Conservation (phyloP, 75 land plant species). For the Larix kaempferi region DNA sequence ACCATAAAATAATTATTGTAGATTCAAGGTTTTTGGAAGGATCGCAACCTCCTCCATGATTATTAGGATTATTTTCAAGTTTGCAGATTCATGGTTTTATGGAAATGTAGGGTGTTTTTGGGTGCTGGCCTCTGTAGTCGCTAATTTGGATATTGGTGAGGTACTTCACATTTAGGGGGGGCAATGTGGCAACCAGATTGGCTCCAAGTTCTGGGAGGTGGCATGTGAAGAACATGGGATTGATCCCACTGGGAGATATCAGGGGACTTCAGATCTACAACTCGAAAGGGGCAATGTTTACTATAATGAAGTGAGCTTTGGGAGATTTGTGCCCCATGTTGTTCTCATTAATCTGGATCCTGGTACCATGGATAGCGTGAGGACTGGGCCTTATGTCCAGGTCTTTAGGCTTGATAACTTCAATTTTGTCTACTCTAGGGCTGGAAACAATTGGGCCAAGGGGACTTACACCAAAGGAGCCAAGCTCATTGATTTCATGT, state of each 20-base stretch:
- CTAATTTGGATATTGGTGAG: too few species aligned
- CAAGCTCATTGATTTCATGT: conserved; percentile 34
- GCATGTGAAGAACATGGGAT: conserved; percentile 31
- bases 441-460: conserved; percentile 31
- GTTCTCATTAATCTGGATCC: conserved; percentile 52
- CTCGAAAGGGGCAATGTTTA: conserved; percentile 50
- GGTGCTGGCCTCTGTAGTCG: too few species aligned
- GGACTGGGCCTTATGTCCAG: conserved; percentile 36
- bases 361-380: conserved; percentile 39
- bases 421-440: conserved; percentile 27
- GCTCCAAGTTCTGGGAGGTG: not conserved
- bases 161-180: not conserved
- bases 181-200: not conserved
- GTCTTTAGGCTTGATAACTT: conserved; percentile 21
- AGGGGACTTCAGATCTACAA: conserved; percentile 25
- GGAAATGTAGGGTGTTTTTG: too few species aligned
- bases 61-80: too few species aligned
- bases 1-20: too few species aligned
- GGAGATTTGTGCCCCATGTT: conserved; percentile 28
- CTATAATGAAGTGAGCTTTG: conserved; percentile 45
- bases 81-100: too few species aligned
- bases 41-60: too few species aligned
- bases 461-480: conserved; percentile 42
- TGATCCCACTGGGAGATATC: conserved; percentile 30
- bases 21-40: too few species aligned